Conservation (phyloP, 257 asterid genomes). For the Apocynum venetum region DNA sequence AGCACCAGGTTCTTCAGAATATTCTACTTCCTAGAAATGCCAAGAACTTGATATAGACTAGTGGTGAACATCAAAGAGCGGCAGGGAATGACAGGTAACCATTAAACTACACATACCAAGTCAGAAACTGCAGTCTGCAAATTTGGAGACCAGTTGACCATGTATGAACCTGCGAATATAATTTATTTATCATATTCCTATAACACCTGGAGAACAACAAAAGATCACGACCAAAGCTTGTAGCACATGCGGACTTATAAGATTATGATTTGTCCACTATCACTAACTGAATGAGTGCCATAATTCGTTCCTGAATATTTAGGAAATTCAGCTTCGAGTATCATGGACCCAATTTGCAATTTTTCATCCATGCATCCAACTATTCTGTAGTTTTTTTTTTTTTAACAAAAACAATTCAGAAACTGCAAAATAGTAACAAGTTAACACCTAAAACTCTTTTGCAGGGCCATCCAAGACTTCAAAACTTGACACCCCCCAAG, state of each 20-base stretch:
- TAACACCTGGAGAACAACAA: background rate
- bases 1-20: constrained; percentile 90
- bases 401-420: background rate
- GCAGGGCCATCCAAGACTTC: background rate
- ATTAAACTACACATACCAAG: constrained; percentile 39
- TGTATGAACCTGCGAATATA: constrained; percentile 72
- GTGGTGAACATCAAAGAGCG: constrained; percentile 13
- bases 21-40: constrained; percentile 80
- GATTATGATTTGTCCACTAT: background rate
- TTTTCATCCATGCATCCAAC: background rate
- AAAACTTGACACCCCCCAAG: background rate
- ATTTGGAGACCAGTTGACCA: constrained; percentile 99
- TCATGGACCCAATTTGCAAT: background rate
- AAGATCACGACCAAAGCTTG: background rate
- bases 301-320: background rate
- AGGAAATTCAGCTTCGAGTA: background rate
- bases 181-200: background rate
- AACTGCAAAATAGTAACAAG: background rate
- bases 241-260: background rate
- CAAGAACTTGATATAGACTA: constrained; percentile 7
- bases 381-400: background rate
- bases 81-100: constrained; percentile 8
- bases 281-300: background rate
- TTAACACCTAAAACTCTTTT: background rate
- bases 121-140: constrained; percentile 99